These are phyloP conservation scores for Ceratocystis smalleyi DNA, from an alignment of 2,329 filamentous ascomycete species.

Conservation along the genomic window DNA sequence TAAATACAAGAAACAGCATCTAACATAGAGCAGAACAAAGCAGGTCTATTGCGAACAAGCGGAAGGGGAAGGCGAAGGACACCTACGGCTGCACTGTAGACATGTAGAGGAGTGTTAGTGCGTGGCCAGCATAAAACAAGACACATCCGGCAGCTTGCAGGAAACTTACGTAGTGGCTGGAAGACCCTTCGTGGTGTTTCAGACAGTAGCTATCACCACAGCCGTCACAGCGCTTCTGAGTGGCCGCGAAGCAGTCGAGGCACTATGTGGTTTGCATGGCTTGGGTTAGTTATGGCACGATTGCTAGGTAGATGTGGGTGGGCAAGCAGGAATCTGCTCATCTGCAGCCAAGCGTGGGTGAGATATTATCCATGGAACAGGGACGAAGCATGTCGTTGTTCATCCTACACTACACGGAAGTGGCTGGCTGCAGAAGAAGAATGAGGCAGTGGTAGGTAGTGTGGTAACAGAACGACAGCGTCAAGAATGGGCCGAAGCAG, in stretches of 20 bases:
- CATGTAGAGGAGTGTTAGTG: not conserved
- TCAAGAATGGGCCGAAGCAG: not conserved
- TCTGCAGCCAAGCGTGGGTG: not conserved
- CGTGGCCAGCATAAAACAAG: not conserved
- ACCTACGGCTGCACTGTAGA: not conserved
- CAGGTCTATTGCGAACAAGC: not conserved
- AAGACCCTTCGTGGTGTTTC: constrained; percentile 69
- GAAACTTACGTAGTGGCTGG: constrained; percentile 39
- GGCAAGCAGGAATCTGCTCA: not conserved
- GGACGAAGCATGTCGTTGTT: not conserved
- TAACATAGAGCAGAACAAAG: not conserved
- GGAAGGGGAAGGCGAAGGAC: not conserved
- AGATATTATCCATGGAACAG: not conserved
- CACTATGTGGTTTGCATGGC: constrained; percentile 37
- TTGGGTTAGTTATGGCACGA: constrained; percentile 3
- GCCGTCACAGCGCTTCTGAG: constrained; percentile 53
- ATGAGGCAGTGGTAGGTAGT: not conserved
- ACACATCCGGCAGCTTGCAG: not conserved
- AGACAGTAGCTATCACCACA: constrained; percentile 73
- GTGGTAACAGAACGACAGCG: not conserved
- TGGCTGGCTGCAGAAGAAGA: not conserved
- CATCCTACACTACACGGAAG: not conserved
- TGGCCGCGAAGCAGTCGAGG: constrained; percentile 53
- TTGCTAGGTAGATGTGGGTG: not conserved
- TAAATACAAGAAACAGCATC: not conserved